Base-by-base conservation (phyloP, 192 early-diverging fungal genomes). In the Paraglomus brasilianum region DNA sequence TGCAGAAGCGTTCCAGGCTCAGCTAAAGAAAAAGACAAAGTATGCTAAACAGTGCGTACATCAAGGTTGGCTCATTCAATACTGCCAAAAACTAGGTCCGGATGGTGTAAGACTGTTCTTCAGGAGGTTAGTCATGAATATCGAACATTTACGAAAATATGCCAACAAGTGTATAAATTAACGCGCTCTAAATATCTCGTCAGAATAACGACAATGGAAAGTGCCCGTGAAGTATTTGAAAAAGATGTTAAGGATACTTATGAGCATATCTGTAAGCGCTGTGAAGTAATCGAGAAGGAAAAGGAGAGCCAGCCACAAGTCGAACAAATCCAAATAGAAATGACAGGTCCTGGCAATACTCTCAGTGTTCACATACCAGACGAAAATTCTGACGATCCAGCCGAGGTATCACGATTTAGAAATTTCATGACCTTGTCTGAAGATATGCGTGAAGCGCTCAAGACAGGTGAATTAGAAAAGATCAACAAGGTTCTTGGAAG, bases 61-160 rank as follows among this genome's bases (percentile, higher is more conserved):
- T 48, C 92, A 97, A 72, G 84, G 87, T 17, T 76, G 94, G 69
- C 80, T 95, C 8, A 79, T 98, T 51, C 91, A 94, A 68, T 98
- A 97, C 72, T 91, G 90, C 67, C 80, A 84, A 17, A 79, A 90
- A 43, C 82, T 98, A 42, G 94, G 95, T 44, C 75, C 82, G 48
- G 88, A 92, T 69, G 96, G 96, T 38, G 85, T 94, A 15, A 81
- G 79, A 17, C 72, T 94, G 24, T 98, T 98, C 73, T 95, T 95
- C 75, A 75, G 75, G 47, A 89, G 91, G 80, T 87, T 81, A 68
- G 60, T n/a, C 17, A 36, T 36, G 49, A 44, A 24, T 7, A 11
- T 13, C 1, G 1, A 30, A 4, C 15, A 56, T 2, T 24, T 15
- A 55, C 14, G 2, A 19, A 57, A 13, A 30, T 66, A 36, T 24